Evolutionary conservation across 768 basidiomycete genomes (phyloP), one percentile per base, ranked within the genome.

Genomic region (Mycena pura): DNA sequence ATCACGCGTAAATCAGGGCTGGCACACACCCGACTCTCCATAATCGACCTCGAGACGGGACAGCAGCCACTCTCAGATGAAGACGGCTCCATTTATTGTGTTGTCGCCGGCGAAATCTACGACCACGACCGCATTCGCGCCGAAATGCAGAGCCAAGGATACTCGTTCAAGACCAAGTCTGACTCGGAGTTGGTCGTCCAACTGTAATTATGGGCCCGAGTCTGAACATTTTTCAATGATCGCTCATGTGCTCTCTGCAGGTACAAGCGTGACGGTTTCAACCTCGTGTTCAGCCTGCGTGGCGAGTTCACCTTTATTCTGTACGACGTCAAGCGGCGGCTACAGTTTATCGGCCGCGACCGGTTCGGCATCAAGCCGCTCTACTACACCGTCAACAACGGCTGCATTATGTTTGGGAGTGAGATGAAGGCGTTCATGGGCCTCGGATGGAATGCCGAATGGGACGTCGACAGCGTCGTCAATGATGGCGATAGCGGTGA

Each of bases 271-370:
- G 62, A 64, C 34, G 63, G 63, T 6, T 29, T 60, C 39, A 46
- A 49, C 43, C 54, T 64, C 11, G 24, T 65, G 15, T 27, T 34
- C 10, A 39, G 54, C 28, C 64, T 65, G 4, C 60, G 61, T 27
- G 64, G 64, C 3, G 64, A 65, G 46, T 65, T 57, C 19, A 62
- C 64, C 9, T 65, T 65, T 24, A 46, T 65, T 11, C 45, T 65
- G 14, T 65, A 62, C 40, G 64, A 65, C 34, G 15, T 32, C 21
- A 21, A 49, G 21, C 63, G 60, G 9, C 50, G 63, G 17, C 46
- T 62, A 9, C 27, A 56, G n/a, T 48, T 65, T 45, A 62, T 62
- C 15, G 64, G 47, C 10, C 40, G 64, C n/a, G 64, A 65, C 49
- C 28, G 64, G 4, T 57, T 65, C 29, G 64, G 64, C 8, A 62